Conservation (phyloP, 1,284 basidiomycete species). For the Ceratobasidium theobromae region DNA sequence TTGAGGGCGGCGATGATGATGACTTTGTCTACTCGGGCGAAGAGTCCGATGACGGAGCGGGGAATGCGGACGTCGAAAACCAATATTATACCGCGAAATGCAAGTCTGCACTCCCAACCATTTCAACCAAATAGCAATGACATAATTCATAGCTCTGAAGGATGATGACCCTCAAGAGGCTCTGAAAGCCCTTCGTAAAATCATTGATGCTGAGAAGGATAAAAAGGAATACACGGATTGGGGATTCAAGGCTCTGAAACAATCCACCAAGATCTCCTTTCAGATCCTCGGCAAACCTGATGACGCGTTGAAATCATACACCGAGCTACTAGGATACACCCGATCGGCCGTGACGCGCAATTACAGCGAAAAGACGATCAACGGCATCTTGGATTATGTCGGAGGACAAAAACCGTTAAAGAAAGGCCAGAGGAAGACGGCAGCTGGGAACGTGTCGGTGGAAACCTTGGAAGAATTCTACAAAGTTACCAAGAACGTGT, state of each 20-base stretch:
- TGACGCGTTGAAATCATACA: constrained; percentile 86
- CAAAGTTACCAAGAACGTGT: constrained; percentile 84
- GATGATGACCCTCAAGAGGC: constrained; percentile 89
- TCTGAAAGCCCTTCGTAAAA: constrained; percentile 80
- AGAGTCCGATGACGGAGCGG: constrained; percentile 76
- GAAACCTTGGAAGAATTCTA: constrained; percentile 93
- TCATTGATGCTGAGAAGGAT: constrained; percentile 85
- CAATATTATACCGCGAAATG: constrained; percentile 98
- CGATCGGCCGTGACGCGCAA: constrained; percentile 90
- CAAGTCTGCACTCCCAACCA: constrained; percentile 47
- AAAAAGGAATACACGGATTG: constrained; percentile 74
- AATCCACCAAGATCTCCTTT: constrained; percentile 94
- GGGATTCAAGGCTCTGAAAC: constrained; percentile 99
- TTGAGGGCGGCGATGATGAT: constrained; percentile 75
- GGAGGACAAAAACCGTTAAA: constrained; percentile 70
- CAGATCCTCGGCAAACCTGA: constrained; percentile 73
- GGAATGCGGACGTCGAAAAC: constrained; percentile 94
- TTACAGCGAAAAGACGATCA: constrained; percentile 97
- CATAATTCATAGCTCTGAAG: constrained; percentile 76
- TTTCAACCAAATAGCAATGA: background rate
- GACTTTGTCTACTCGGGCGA: constrained; percentile 97
- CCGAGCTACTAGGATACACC: constrained; percentile 84
- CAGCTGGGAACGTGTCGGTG: constrained; percentile 61
- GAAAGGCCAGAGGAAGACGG: constrained; percentile 39
- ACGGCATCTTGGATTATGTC: constrained; percentile 97